phyloP scores from a whole-genome alignment of 352 stramenopile genomes.

The Globisporangium paddicum region DNA sequence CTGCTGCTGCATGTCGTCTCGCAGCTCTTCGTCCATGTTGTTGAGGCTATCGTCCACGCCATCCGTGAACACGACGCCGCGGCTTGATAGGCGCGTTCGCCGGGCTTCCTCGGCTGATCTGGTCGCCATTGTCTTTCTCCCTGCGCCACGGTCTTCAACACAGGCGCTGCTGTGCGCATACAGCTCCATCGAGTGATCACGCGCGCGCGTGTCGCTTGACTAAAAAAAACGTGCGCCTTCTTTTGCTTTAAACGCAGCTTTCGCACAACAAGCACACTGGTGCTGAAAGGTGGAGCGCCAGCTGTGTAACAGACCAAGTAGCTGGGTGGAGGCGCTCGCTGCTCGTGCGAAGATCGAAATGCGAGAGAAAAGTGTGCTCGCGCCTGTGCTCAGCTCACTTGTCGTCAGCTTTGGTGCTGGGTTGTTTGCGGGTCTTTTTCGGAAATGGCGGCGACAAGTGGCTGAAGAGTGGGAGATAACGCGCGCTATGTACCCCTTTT shows the following conservation, averaged over 20 bases:
- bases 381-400: not conserved
- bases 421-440: slow-evolving; percentile 1
- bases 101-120: not conserved
- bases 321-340: not conserved
- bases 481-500: not conserved
- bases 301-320: too few relatives aligned
- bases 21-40: not conserved
- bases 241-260: not conserved
- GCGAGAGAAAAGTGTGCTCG: not conserved
- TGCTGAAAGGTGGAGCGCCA: not conserved
- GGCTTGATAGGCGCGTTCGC: not conserved
- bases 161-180: slow-evolving; percentile 8
- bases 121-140: slow-evolving; percentile 4
- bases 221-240: too few relatives aligned
- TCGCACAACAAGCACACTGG: not conserved
- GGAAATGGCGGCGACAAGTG: slow-evolving; percentile 2
- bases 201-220: not conserved
- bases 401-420: not conserved
- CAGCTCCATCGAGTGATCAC: slow-evolving; percentile 8
- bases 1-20: not conserved
- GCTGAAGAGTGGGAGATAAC: slow-evolving; percentile 5
- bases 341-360: not conserved
- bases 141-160: slow-evolving; percentile 1
- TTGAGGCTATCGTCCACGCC: not conserved
- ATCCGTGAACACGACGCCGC: not conserved